A percentile compares a stretch with the other conserved stretches of the same genome.
phyloP scores from a whole-genome alignment of 2,329 filamentous ascomycete genomes.

The Simplicillium aogashimaense region DNA sequence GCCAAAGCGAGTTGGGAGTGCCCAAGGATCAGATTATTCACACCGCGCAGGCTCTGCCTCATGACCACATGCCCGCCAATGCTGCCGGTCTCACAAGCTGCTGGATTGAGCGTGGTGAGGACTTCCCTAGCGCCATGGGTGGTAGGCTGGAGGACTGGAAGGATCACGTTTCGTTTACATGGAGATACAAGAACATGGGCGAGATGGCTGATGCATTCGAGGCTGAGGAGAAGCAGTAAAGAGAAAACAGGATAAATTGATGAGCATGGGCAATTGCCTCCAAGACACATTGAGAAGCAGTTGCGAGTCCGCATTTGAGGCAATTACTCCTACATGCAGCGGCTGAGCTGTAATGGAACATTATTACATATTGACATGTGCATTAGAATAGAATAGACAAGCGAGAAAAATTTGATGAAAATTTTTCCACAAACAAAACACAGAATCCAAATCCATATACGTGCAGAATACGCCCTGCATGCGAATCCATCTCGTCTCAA shows the following conservation, averaged over 20 bases:
- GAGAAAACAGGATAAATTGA: no score
- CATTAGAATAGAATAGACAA: no score
- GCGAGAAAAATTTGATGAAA: no score
- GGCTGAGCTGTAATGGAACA: constrained; percentile 1
- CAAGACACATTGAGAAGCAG: no score
- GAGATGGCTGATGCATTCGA: constrained; percentile 51
- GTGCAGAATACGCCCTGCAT: no score
- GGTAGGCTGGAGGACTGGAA: constrained; percentile 6
- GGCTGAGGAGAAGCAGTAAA: constrained; percentile 21
- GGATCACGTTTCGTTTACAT: constrained; percentile 24
- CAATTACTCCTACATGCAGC: background rate
- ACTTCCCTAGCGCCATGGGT: constrained; percentile 15
- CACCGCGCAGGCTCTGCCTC: constrained; percentile 56
- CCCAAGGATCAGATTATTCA: constrained; percentile 46
- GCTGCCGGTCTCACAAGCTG: constrained; percentile 48
- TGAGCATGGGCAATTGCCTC: no score
- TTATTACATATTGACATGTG: background rate
- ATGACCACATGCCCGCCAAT: constrained; percentile 58
- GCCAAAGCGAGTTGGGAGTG: constrained; percentile 43
- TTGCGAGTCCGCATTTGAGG: no score
- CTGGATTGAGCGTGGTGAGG: constrained; percentile 53
- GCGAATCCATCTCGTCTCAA: no score
- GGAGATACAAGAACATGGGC: constrained; percentile 47
- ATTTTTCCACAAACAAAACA: no score
- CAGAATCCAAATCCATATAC: no score